Evolutionary conservation across 306 rosid genomes (phyloP).

Genomic region (Citrullus colocynthis): DNA sequence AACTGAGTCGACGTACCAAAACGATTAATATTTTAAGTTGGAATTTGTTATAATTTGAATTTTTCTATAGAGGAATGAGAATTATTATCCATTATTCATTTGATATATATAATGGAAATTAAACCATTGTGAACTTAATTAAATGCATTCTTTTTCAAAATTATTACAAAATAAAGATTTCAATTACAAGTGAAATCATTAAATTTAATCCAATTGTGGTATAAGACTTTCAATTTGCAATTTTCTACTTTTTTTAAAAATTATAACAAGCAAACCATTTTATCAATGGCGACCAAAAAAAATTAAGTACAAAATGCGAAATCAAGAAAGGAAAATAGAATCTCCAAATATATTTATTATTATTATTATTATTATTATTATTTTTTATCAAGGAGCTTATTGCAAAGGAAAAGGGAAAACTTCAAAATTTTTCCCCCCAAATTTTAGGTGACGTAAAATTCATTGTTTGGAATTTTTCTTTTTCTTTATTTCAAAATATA

Average conservation of each 20-base stretch:
- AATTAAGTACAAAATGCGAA: not conserved
- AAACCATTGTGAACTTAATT: not conserved
- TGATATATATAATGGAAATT: not conserved
- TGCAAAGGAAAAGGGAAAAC: too few relatives aligned
- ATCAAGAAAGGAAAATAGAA: not conserved
- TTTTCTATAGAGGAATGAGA: not conserved
- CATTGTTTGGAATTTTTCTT: too few relatives aligned
- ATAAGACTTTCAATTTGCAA: not conserved
- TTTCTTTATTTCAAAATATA: too few relatives aligned
- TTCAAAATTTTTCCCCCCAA: too few relatives aligned
- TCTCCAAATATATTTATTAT: not conserved
- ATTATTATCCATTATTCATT: not conserved
- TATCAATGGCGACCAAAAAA: too few relatives aligned
- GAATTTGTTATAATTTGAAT: not conserved
- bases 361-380: too few relatives aligned
- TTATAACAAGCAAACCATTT: not conserved
- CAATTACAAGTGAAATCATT: not conserved
- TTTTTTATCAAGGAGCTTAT: too few relatives aligned
- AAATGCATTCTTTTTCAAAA: not conserved
- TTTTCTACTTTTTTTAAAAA: too few relatives aligned
- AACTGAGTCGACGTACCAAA: not conserved
- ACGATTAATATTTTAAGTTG: not conserved
- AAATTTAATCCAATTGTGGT: not conserved
- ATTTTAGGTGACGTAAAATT: too few relatives aligned
- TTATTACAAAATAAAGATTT: not conserved